phyloP scores from a whole-genome alignment of 1,139 yeast species.

The Taphrina communis region DNA sequence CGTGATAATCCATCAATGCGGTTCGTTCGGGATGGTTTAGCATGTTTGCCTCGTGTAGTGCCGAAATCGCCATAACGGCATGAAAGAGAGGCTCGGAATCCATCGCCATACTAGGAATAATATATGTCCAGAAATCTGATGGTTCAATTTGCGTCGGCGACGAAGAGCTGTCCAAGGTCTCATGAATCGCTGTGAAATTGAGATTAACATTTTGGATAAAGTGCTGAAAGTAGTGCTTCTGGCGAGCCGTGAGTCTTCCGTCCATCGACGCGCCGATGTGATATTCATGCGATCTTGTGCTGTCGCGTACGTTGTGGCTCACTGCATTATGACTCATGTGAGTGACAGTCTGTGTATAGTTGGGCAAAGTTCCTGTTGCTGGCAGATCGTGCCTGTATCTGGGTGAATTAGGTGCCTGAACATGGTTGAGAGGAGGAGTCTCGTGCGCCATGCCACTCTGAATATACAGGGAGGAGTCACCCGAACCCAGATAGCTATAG shows the following conservation, averaged over 20 bases:
- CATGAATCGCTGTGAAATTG: constrained; percentile 7
- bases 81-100: constrained; percentile 43
- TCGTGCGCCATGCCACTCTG: not conserved
- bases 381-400: not conserved
- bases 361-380: not conserved
- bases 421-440: not conserved
- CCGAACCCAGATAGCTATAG: not conserved
- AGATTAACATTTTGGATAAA: constrained; percentile 12
- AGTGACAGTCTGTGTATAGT: not conserved
- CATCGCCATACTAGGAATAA: constrained; percentile 44
- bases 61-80: constrained; percentile 44
- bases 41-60: constrained; percentile 40
- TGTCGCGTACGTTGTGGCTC: not conserved
- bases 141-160: not conserved
- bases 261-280: not conserved
- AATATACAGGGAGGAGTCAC: not conserved
- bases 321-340: not conserved
- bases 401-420: not conserved
- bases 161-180: not conserved
- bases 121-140: constrained; percentile 44
- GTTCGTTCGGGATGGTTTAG: constrained; percentile 39
- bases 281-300: not conserved
- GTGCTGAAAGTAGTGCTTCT: constrained; percentile 2
- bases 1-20: constrained; percentile 44
- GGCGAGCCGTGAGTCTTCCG: constrained; percentile 4